phyloP scores from a whole-genome alignment of 176 grass and related monocot species.

The Panicum miliaceum region DNA sequence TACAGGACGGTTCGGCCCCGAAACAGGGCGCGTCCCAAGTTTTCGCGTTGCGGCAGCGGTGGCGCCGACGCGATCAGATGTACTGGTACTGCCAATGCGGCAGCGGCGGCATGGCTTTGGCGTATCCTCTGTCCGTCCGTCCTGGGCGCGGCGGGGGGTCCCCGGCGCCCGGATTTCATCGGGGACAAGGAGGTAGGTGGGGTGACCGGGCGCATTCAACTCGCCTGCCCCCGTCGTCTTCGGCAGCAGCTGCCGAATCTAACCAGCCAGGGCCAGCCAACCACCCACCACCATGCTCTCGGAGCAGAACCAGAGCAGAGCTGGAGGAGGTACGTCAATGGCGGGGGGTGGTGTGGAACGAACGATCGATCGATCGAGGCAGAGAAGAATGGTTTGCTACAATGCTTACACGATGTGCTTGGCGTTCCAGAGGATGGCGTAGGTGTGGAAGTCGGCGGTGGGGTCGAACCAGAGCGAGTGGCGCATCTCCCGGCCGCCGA shows the following conservation, averaged over 20 bases:
- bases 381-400: too few relatives aligned
- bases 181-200: background rate
- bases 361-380: too few relatives aligned
- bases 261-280: background rate
- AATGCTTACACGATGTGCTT: conserved; percentile 83
- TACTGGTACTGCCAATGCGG: background rate
- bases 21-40: conserved; percentile 37
- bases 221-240: background rate
- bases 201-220: conserved; percentile 5
- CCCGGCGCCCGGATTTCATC: background rate
- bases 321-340: too few relatives aligned
- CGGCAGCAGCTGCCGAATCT: background rate
- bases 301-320: too few relatives aligned
- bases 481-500: conserved; percentile 91
- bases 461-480: conserved; percentile 98
- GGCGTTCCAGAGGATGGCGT: conserved; percentile 93
- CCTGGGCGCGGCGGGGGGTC: background rate
- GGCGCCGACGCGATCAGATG: background rate
- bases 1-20: conserved; percentile 18
- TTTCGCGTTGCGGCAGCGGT: background rate
- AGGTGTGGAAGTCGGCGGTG: conserved; percentile 89
- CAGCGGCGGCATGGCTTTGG: background rate
- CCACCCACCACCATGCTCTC: background rate
- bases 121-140: background rate
- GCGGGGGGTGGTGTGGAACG: too few relatives aligned